A percentile compares a stretch with the other conserved stretches of the same genome.
Evolutionary conservation across 2,329 filamentous ascomycete genomes (phyloP).

Genomic region (Periconia digitata): DNA sequence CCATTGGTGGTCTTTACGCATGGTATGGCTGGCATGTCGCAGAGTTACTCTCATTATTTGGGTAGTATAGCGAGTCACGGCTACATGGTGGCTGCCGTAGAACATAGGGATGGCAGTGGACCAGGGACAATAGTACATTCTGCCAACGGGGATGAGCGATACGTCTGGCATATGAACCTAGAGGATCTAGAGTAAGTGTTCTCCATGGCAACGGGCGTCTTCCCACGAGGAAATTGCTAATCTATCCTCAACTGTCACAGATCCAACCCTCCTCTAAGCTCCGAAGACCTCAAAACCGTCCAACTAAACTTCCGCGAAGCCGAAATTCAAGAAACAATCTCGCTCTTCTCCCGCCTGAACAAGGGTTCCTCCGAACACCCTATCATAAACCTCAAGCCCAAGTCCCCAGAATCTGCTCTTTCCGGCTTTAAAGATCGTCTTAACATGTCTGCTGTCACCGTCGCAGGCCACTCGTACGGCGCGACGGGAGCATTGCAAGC

Average conservation of each 20-base stretch:
- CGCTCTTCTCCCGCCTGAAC: conserved; percentile 44
- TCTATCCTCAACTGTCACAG: conserved; percentile 7
- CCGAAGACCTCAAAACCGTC: conserved; percentile 42
- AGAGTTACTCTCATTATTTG: conserved; percentile 50
- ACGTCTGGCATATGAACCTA: conserved; percentile 42
- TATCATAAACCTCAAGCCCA: conserved; percentile 47
- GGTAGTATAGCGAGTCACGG: conserved; percentile 51
- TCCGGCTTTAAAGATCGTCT: conserved; percentile 57
- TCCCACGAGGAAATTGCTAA: not conserved
- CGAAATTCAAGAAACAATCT: conserved; percentile 50
- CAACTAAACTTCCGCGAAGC: conserved; percentile 50
- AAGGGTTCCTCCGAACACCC: conserved; percentile 29
- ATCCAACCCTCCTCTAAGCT: conserved; percentile 33
- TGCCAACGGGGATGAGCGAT: conserved; percentile 32
- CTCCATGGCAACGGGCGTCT: too few relatives aligned
- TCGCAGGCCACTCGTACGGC: conserved; percentile 67
- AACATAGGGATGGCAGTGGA: conserved; percentile 51
- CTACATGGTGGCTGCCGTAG: conserved; percentile 49
- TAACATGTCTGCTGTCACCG: conserved; percentile 56
- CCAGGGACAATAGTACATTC: conserved; percentile 47
- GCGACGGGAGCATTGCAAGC: conserved; percentile 65
- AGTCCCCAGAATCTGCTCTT: conserved; percentile 50
- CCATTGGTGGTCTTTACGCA: conserved; percentile 51
- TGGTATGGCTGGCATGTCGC: conserved; percentile 50
- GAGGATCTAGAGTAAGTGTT: conserved; percentile 32